These are phyloP conservation scores for Escovopsis sp. DNA, from an alignment of 2,329 filamentous ascomycete genomes.

Conservation along the genomic window DNA sequence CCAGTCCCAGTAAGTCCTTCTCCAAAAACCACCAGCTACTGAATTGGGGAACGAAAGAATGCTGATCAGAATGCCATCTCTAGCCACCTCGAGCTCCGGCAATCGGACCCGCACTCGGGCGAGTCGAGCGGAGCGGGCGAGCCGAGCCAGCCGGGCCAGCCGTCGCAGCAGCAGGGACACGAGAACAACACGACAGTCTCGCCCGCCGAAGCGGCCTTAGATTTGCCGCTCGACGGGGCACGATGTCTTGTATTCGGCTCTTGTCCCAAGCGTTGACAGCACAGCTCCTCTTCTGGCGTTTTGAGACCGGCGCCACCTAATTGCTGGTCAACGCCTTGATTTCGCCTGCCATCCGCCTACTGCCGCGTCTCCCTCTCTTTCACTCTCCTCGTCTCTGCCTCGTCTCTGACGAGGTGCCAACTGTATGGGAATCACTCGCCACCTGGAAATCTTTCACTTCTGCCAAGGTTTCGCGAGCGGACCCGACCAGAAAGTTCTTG, in stretches of 20 bases:
- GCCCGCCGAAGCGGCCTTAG: conserved; percentile 10
- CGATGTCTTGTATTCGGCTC: conserved; percentile 6
- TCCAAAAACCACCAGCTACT: background rate
- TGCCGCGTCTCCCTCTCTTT: too few species aligned
- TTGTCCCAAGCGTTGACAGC: background rate
- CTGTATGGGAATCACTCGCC: too few species aligned
- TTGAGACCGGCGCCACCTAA: background rate
- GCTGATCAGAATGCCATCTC: conserved; percentile 1
- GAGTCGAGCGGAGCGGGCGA: too few species aligned
- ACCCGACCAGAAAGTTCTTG: background rate
- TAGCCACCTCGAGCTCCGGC: conserved; percentile 32
- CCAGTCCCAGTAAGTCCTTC: conserved; percentile 33
- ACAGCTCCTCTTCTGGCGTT: conserved; percentile 1
- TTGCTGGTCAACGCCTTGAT: background rate
- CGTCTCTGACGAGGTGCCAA: background rate
- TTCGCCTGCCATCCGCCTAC: too few species aligned
- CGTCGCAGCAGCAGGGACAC: conserved; percentile 17
- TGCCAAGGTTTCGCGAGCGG: background rate
- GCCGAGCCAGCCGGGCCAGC: too few species aligned
- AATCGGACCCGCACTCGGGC: conserved; percentile 23
- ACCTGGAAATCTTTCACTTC: background rate
- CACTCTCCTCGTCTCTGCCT: background rate
- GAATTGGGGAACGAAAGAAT: too few species aligned
- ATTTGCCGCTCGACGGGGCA: conserved; percentile 3
- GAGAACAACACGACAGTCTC: conserved; percentile 19